Base-by-base conservation (phyloP, 208 protist genomes). In the Leishmania tarentolae region DNA sequence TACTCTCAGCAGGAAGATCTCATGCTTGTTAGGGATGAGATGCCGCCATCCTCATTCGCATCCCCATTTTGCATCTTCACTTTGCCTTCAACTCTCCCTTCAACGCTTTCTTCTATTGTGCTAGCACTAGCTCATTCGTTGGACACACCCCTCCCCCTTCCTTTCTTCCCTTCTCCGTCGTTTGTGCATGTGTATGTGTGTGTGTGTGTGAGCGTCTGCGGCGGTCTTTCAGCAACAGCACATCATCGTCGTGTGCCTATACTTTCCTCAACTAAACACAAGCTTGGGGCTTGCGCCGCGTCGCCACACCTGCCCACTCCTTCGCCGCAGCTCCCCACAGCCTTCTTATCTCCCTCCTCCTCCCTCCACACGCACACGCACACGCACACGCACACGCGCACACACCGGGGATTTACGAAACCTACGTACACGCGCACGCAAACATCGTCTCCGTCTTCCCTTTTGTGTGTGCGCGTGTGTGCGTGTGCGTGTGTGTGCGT, bases 31-130 rank as follows among this genome's bases (percentile, higher is more conserved):
- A 68, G 15, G 15, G 71, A 15, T 70, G 13, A 52, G 28, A 52
- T 79, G 52, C 31, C 42, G 66, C 44, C 24, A 44, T 44, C 40
- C 46, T 53, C 37, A 74, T 78, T 82, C 76, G 72, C n/a, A 8
- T 31, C 24, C 28, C 57, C 56, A 21, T 75, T 46, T 31, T 56
- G 74, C n/a, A 83, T 75, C 70, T 68, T 44, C 42, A 31, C 68
- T 82, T 78, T 17, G 13, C n/a, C 61, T 75, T 70, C 72, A 47
- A 17, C 63, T 68, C 77, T 70, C 50, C 70, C 80, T 73, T 40
- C 53, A 31, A 13, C 53, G 15, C 70, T 65, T 75, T 75, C 46
- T 56, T n/a, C 4, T 40, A 44, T 35, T 46, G 35, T 42, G 37
- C 63, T n/a, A 35, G 46, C 70, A 21, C 70, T 21, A n/a, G 17